These are phyloP conservation scores for Diplotaxis tenuifolia DNA, from an alignment of 345 rosid genomes.

Conservation along the genomic window DNA sequence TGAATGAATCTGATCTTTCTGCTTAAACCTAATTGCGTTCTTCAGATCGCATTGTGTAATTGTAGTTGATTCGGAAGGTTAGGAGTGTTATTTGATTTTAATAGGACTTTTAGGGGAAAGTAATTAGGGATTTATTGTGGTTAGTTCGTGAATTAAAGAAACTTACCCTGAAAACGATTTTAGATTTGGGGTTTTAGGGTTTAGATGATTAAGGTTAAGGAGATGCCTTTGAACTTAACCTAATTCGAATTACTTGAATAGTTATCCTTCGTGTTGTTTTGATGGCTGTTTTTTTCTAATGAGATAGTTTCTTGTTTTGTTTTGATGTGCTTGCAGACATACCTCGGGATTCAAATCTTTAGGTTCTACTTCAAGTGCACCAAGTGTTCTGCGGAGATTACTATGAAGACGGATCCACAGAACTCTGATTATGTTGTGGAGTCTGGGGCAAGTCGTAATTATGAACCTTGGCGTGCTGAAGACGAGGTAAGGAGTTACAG, in stretches of 20 bases:
- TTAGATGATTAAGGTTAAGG: background rate
- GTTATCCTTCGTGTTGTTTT: background rate
- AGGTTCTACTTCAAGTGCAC: conserved; percentile 96
- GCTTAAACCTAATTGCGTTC: background rate
- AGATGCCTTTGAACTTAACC: background rate
- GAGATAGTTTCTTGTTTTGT: background rate
- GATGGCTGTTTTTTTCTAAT: background rate
- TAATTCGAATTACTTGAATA: background rate
- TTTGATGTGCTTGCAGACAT: conserved; percentile 51
- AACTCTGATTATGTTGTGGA: conserved; percentile 91
- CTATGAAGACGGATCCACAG: conserved; percentile 92
- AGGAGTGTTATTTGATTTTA: background rate
- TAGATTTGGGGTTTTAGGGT: conserved; percentile 35
- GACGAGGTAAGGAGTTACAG: conserved; percentile 57
- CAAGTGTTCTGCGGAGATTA: conserved; percentile 83
- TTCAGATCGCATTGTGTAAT: background rate
- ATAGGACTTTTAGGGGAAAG: background rate
- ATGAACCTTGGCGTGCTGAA: conserved; percentile 93
- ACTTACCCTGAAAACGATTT: background rate
- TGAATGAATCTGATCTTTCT: background rate
- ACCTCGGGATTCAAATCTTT: conserved; percentile 83
- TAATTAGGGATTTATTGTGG: background rate
- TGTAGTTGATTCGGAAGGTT: background rate
- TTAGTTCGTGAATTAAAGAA: background rate
- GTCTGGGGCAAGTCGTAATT: conserved; percentile 81